Evolutionary conservation across 805 yeast genomes (phyloP), one percentile per base, ranked within the genome.

Genomic region (Kurtzmaniella fragi): DNA sequence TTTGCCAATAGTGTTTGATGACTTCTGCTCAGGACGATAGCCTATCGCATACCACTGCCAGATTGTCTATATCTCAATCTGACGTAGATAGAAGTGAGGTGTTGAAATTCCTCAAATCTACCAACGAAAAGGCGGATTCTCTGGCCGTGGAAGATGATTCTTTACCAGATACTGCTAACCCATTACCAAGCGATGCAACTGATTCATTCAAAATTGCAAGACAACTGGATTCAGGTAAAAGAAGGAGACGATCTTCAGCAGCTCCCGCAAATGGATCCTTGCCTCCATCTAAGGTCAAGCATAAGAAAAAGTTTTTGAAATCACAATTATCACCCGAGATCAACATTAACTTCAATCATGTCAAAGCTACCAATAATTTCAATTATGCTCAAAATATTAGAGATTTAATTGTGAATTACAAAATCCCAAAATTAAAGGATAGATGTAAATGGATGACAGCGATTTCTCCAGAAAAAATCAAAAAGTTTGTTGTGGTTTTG

Each of bases 401-500:
- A 17, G 50, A 46, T 11, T 37, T 55, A 34, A 38, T 55, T 5
- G 38, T 53, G n/a, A 36, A 44, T 13, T 43, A 42, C 8, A 50
- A 44, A 28, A 37, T 38, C 8, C 34, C 40, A 8, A 30, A 36
- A 6, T 13, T 34, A 17, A 42, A 44, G 12, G 34, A 26, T 11
- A 39, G 32, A 29, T 32, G 82, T 1, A 55, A 57, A 10, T 78
- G 80, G 78, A 47, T 75, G n/a, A 57, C 62, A 13, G 48, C 84
- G 5, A 60, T 52, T 2, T 80, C 82, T 45, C 61, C 75, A 35
- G 49, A 54, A 15, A 57, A 67, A 3, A 62, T 85, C 2, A 54
- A 67, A n/a, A 77, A 75, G 42, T 71, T 82, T 2, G 78, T 84
- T 0, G 61, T 78, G 17, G 56, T 85, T 3, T 62, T 80, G 37